A percentile compares a stretch with the other conserved stretches of the same genome.
Conservation (phyloP, 129 eudicot species). For the Helianthus tuberosus region DNA sequence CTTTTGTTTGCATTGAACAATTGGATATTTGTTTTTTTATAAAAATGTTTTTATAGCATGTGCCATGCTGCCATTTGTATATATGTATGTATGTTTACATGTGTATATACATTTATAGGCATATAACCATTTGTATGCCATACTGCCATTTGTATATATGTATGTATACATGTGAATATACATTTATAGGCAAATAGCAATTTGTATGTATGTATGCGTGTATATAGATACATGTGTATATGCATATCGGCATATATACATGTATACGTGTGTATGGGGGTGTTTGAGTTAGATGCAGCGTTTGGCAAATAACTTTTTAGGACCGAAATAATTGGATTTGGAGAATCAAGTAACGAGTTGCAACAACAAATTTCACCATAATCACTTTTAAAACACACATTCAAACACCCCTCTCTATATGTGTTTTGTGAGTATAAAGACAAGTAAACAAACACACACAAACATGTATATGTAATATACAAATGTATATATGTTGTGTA, state of each 20-base stretch:
- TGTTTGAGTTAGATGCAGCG: constrained; percentile 2
- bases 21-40: neutral
- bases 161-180: neutral
- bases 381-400: neutral
- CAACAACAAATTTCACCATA: neutral
- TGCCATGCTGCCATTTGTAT: constrained; percentile 3
- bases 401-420: neutral
- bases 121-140: neutral
- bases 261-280: too few species aligned
- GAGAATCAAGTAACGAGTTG: neutral
- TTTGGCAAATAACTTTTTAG: neutral
- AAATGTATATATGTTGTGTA: neutral
- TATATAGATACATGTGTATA: neutral
- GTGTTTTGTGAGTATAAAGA: neutral
- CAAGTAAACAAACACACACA: neutral
- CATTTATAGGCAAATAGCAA: too few species aligned
- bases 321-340: neutral
- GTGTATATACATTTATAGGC: neutral
- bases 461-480: too few species aligned
- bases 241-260: too few species aligned
- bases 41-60: constrained; percentile 4
- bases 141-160: neutral
- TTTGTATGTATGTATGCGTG: too few species aligned
- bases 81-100: neutral
- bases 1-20: constrained; percentile 11